Base-by-base conservation (phyloP, 2,329 filamentous ascomycete genomes). In the Botrytis sinoallii region DNA sequence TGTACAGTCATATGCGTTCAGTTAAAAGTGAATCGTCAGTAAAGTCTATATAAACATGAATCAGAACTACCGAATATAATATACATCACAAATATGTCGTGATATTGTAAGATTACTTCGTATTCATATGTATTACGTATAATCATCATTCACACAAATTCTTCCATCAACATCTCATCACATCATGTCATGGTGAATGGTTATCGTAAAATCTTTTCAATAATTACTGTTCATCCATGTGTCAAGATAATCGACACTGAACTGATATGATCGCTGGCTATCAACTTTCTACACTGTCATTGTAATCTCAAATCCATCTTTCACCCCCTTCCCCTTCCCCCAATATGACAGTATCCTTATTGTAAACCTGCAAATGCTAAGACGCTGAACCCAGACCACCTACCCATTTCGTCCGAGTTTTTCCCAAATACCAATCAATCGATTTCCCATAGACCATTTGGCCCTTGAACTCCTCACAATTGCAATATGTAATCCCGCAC, bases 401-500 rank as follows among this genome's bases (percentile, higher is more conserved):
- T 16, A 52, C 52, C 67, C 48, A 70, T 57, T 70, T 42, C 38
- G 38, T 60, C 52, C 38, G 12, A 46, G 8, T 6, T 29, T 65
- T 55, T 18, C 59, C 59, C 70, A 52, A 48, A 65, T 63, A 29
- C 57, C 69, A 63, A 63, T 25, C 32, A 25, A 38, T 63, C 29
- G 25, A 48, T 52, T 65, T 55, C 70, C 44, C 42, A 66, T 63
- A 44, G 42, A 32, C 42, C 59, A 66, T 55, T 64, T 22, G 57
- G 40, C 70, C 70, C 25, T 48, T 16, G 44, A 67, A 72, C 70
- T 44, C 70, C 70, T 46, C 64, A 32, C 48, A 67, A 67, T 57
- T 48, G 22, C 48, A 72, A 67, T 67, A 46, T 72, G 70, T 67
- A 46, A 59, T 42, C 63, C 61, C 60, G 52, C 46, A 71, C 60